Conservation (phyloP, 495 filamentous ascomycete genomes). For the Aspergillus mulundensis region DNA sequence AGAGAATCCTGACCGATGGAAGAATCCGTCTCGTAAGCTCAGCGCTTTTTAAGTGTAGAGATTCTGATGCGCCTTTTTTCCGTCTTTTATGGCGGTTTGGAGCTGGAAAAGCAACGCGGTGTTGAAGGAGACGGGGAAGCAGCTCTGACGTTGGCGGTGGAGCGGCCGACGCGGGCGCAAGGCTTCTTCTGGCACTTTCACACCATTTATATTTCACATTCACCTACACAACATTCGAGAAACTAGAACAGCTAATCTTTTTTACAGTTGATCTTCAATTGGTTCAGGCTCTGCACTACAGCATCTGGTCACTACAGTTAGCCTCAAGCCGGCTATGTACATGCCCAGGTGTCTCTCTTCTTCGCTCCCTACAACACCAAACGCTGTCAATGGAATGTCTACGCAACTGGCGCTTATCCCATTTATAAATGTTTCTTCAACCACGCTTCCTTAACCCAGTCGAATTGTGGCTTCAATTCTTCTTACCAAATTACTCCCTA, state of each 20-base stretch:
- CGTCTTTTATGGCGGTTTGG: constrained; percentile 6
- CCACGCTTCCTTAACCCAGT: too few relatives aligned
- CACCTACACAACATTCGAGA: not conserved
- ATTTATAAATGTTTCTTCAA: too few relatives aligned
- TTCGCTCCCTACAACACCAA: too few relatives aligned
- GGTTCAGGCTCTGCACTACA: too few relatives aligned
- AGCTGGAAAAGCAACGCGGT: not conserved
- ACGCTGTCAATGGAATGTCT: too few relatives aligned
- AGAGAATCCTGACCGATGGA: not conserved
- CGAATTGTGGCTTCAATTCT: not conserved
- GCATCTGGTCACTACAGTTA: too few relatives aligned
- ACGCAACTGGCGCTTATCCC: too few relatives aligned
- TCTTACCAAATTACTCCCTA: not conserved
- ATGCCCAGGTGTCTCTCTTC: too few relatives aligned
- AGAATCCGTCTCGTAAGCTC: not conserved
- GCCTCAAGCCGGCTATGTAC: too few relatives aligned
- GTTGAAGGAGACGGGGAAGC: not conserved
- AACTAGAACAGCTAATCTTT: too few relatives aligned
- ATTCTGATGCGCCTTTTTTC: not conserved
- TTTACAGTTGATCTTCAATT: too few relatives aligned
- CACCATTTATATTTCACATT: not conserved
- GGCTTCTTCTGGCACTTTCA: not conserved
- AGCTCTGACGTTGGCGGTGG: constrained; percentile 11
- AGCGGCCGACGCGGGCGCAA: constrained; percentile 2
- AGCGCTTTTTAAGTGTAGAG: not conserved